Percentiles rank a stretch among this genome's conserved stretches.
Evolutionary conservation across 371 early-diverging fungal genomes (phyloP).

Genomic region (Sporodiniella umbellata): DNA sequence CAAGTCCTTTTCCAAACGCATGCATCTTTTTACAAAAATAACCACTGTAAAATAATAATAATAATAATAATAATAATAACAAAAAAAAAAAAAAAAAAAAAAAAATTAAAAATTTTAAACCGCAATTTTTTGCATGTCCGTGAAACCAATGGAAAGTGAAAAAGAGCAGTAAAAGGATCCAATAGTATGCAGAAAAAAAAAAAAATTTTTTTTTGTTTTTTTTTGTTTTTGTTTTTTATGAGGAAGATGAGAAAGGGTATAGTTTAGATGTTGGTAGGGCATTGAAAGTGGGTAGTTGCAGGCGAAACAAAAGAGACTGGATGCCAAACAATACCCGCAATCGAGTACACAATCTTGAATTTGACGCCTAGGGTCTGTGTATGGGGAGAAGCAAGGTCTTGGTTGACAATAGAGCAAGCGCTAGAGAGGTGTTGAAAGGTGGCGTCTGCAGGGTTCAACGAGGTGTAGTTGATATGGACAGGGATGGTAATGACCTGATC

Average conservation of each 20-base stretch:
- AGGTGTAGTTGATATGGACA: neutral
- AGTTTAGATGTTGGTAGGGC: slow-evolving; percentile 10
- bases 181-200: neutral
- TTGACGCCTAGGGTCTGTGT: slow-evolving; percentile 14
- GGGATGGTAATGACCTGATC: slow-evolving; percentile 4
- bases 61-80: neutral
- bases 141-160: neutral
- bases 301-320: slow-evolving; percentile 15
- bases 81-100: neutral
- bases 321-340: slow-evolving; percentile 30
- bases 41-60: no score
- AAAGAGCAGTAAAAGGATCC: neutral
- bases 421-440: slow-evolving; percentile 4
- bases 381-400: neutral
- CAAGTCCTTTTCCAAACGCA: slow-evolving; percentile 18
- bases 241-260: neutral
- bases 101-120: neutral
- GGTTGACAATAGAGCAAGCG: slow-evolving; percentile 10
- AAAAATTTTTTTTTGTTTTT: neutral
- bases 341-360: slow-evolving; percentile 25
- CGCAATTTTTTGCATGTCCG: neutral
- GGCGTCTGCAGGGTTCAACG: neutral
- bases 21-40: slow-evolving; percentile 14
- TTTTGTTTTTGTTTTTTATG: neutral
- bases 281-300: slow-evolving; percentile 15